Percentiles rank a stretch among this genome's conserved stretches.
phyloP scores from a whole-genome alignment of 108 stramenopile species.

The Stephanodiscus minutulus region DNA sequence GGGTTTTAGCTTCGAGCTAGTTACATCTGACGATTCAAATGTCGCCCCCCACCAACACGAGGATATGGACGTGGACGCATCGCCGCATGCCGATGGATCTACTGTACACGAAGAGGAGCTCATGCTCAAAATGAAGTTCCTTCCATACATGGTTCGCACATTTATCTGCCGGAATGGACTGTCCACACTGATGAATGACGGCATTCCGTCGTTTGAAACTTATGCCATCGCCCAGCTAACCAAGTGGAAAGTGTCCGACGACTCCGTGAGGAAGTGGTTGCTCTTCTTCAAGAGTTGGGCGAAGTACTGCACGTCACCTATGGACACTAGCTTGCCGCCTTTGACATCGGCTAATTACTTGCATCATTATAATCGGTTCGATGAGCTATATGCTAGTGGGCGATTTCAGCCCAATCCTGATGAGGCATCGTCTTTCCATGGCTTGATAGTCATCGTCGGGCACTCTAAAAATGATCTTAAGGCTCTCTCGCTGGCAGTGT shows the following conservation, averaged over 20 bases:
- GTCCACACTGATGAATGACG: constrained; percentile 43
- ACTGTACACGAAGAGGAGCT: constrained; percentile 36
- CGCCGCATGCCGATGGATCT: background rate
- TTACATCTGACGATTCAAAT: constrained; percentile 17
- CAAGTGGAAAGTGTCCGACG: constrained; percentile 69
- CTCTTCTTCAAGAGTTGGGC: constrained; percentile 74
- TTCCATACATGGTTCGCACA: constrained; percentile 88
- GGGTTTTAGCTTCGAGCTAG: constrained; percentile 75
- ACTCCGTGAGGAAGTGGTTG: constrained; percentile 57
- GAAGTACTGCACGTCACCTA: constrained; percentile 40
- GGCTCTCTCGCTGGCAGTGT: constrained; percentile 40
- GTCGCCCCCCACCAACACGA: background rate
- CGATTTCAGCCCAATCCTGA: constrained; percentile 3
- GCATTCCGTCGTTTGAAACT: constrained; percentile 52
- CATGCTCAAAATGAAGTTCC: constrained; percentile 89
- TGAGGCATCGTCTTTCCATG: constrained; percentile 22
- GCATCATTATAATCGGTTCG: constrained; percentile 57
- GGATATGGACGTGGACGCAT: background rate
- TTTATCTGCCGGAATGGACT: constrained; percentile 83
- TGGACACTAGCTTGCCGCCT: constrained; percentile 50
- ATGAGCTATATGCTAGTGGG: constrained; percentile 52
- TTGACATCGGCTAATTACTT: constrained; percentile 51
- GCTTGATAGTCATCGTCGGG: constrained; percentile 56
- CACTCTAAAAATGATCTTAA: constrained; percentile 30
- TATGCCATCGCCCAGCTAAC: constrained; percentile 52